A percentile compares a stretch with the other conserved stretches of the same genome.
These are phyloP conservation scores for Pseudopyricularia javanii DNA, from an alignment of 2,329 filamentous ascomycete genomes.

Conservation along the genomic window DNA sequence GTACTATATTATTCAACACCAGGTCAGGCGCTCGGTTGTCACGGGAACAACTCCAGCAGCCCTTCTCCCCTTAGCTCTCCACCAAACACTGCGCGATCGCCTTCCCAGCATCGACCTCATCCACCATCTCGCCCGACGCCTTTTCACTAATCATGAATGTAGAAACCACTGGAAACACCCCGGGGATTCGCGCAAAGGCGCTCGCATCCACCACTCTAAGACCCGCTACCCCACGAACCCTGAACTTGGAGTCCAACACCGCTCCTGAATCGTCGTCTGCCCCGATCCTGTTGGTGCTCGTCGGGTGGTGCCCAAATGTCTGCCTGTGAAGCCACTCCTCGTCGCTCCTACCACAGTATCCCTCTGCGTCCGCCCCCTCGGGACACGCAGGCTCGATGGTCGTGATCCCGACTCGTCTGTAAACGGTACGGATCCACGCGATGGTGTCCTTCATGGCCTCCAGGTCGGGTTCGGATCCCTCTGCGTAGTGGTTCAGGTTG, in stretches of 20 bases:
- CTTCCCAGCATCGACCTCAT: slow-evolving; percentile 1
- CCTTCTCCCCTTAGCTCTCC: too few relatives aligned
- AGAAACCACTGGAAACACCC: slow-evolving; percentile 30
- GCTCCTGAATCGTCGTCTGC: slow-evolving; percentile 33
- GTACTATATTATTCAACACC: too few relatives aligned
- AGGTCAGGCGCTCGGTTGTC: too few relatives aligned
- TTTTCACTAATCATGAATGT: slow-evolving; percentile 40
- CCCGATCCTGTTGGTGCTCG: slow-evolving; percentile 37
- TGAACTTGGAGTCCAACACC: slow-evolving; percentile 38
- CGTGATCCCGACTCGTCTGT: slow-evolving; percentile 11
- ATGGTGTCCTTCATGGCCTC: slow-evolving; percentile 22
- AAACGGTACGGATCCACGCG: slow-evolving; percentile 15
- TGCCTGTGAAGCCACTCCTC: slow-evolving; percentile 3
- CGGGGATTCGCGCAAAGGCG: slow-evolving; percentile 32
- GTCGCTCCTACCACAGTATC: slow-evolving; percentile 3
- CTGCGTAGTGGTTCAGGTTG: slow-evolving; percentile 45
- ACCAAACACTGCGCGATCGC: not conserved
- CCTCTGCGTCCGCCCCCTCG: slow-evolving; percentile 6
- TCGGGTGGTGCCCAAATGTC: slow-evolving; percentile 35
- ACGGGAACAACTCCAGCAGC: too few relatives aligned
- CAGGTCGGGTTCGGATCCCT: slow-evolving; percentile 29
- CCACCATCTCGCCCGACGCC: slow-evolving; percentile 37
- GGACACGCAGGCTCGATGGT: slow-evolving; percentile 14
- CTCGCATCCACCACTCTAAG: slow-evolving; percentile 44
- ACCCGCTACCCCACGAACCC: slow-evolving; percentile 33